These are phyloP conservation scores for Lactuca saligna DNA, from an alignment of 129 eudicot genomes.

Conservation along the genomic window DNA sequence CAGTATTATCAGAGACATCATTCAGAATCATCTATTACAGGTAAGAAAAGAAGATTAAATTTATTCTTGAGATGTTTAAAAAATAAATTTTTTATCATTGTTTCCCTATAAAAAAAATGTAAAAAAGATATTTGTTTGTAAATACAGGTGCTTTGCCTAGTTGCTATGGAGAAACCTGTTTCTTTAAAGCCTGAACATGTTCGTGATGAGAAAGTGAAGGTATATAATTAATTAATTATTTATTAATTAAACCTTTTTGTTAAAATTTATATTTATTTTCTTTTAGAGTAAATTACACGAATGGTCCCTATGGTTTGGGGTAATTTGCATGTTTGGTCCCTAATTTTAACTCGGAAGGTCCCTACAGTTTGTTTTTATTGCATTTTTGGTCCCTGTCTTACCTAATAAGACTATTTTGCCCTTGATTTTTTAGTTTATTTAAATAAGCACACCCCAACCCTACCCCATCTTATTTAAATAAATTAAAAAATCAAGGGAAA, in stretches of 20 bases:
- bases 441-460: no score
- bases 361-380: no score
- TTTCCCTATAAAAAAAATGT: neutral
- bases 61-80: neutral
- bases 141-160: constrained; percentile 83
- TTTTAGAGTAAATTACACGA: no score
- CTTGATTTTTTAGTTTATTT: no score
- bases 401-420: no score
- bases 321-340: no score
- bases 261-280: neutral
- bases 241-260: neutral
- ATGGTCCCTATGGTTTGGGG: no score
- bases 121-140: neutral
- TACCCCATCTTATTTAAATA: no score
- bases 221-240: constrained; percentile 28
- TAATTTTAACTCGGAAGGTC: no score
- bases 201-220: constrained; percentile 99
- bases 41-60: constrained; percentile 32
- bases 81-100: neutral
- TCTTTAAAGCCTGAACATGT: constrained; percentile 93
- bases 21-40: constrained; percentile 96
- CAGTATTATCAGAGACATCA: constrained; percentile 99
- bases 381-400: no score
- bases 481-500: no score
- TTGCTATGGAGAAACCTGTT: constrained; percentile 96